A percentile compares a stretch with the other conserved stretches of the same genome.
phyloP scores from a whole-genome alignment of 192 early-diverging fungal genomes.

The Coemansia sp. region DNA sequence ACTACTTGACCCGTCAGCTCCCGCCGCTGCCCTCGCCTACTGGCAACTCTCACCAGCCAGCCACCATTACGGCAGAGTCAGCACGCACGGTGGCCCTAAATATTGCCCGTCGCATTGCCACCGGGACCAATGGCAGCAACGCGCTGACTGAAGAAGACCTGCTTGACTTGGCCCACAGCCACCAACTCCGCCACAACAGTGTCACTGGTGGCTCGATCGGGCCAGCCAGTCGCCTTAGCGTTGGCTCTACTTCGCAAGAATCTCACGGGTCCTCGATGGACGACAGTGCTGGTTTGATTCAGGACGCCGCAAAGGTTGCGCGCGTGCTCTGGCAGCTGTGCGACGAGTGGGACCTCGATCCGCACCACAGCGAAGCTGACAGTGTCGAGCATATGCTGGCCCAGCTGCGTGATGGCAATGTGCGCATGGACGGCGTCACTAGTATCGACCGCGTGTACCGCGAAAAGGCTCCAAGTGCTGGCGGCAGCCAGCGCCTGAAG shows the following conservation, averaged over 20 bases:
- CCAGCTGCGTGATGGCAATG: slow-evolving; percentile 24
- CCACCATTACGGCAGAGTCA: slow-evolving; percentile 6
- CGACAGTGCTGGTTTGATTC: slow-evolving; percentile 21
- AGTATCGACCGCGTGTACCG: slow-evolving; percentile 33
- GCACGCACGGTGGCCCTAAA: slow-evolving; percentile 9
- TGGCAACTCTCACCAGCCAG: not conserved
- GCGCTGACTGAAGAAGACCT: slow-evolving; percentile 6
- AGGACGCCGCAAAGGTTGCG: slow-evolving; percentile 35
- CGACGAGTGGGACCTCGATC: slow-evolving; percentile 58
- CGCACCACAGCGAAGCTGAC: slow-evolving; percentile 30
- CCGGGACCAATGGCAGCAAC: slow-evolving; percentile 15
- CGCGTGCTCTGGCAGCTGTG: slow-evolving; percentile 51
- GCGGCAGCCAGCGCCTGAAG: slow-evolving; percentile 60
- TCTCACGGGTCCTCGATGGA: slow-evolving; percentile 33
- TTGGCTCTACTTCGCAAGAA: slow-evolving; percentile 28
- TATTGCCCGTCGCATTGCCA: slow-evolving; percentile 19
- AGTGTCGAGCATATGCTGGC: slow-evolving; percentile 30
- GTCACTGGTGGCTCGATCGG: not conserved
- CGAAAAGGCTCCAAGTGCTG: slow-evolving; percentile 27
- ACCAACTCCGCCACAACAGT: slow-evolving; percentile 13
- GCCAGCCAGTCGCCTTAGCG: slow-evolving; percentile 20
- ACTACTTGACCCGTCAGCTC: slow-evolving; percentile 26
- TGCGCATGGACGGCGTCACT: slow-evolving; percentile 22
- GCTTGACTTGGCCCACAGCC: not conserved
- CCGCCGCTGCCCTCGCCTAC: slow-evolving; percentile 20